A percentile compares a stretch with the other conserved stretches of the same genome.
phyloP scores from a whole-genome alignment of 345 rosid genomes.

The Noccaea bulbosa region DNA sequence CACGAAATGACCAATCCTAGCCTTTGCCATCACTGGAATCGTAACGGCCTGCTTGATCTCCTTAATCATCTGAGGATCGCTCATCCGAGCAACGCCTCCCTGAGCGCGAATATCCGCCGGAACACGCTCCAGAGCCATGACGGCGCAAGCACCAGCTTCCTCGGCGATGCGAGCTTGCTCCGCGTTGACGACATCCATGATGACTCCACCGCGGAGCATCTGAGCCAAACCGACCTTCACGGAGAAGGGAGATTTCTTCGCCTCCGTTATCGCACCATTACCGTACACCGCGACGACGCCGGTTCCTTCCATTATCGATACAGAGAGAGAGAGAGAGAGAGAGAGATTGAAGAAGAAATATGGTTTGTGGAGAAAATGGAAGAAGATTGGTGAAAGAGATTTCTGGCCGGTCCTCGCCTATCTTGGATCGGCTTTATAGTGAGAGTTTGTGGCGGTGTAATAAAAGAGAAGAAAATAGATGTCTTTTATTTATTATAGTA shows the following conservation, averaged over 20 bases:
- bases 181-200: slow-evolving; percentile 79
- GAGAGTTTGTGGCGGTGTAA: slow-evolving; percentile 42
- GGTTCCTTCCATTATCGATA: slow-evolving; percentile 62
- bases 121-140: slow-evolving; percentile 80
- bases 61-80: slow-evolving; percentile 72
- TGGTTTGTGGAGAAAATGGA: slow-evolving; percentile 20
- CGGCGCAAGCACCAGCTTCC: slow-evolving; percentile 83
- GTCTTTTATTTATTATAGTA: neutral
- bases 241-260: slow-evolving; percentile 74
- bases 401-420: slow-evolving; percentile 43
- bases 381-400: slow-evolving; percentile 34
- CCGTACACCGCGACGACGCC: slow-evolving; percentile 82
- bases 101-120: slow-evolving; percentile 78
- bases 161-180: slow-evolving; percentile 81
- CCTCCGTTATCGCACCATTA: slow-evolving; percentile 69
- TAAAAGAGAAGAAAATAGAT: neutral
- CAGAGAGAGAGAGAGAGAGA: neutral
- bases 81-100: slow-evolving; percentile 82
- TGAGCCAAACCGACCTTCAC: slow-evolving; percentile 83
- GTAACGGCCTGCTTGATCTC: slow-evolving; percentile 77
- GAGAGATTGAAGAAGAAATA: neutral
- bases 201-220: slow-evolving; percentile 87
- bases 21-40: slow-evolving; percentile 86
- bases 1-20: slow-evolving; percentile 79
- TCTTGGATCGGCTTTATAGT: slow-evolving; percentile 41